These are phyloP conservation scores for Arthromyces matolae DNA, from an alignment of 768 basidiomycete species.

Conservation along the genomic window DNA sequence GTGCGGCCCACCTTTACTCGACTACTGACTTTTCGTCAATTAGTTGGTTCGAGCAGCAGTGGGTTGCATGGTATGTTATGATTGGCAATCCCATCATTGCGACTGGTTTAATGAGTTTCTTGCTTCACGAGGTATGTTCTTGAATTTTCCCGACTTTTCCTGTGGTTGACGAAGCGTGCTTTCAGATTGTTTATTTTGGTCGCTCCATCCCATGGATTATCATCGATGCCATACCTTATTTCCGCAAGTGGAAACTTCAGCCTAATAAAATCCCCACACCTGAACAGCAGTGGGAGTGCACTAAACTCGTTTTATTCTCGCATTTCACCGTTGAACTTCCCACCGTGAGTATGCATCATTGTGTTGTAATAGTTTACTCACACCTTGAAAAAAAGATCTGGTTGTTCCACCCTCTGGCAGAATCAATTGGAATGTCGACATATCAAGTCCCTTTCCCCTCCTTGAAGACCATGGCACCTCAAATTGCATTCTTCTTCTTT, in stretches of 20 bases:
- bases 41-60: constrained; percentile 71
- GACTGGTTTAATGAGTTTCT: constrained; percentile 89
- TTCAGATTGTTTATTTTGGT: constrained; percentile 98
- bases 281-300: constrained; percentile 92
- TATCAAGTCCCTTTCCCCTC: constrained; percentile 91
- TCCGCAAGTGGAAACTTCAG: constrained; percentile 91
- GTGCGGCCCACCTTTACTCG: constrained; percentile 50
- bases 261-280: constrained; percentile 77
- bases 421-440: constrained; percentile 84
- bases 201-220: constrained; percentile 94
- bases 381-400: constrained; percentile 54
- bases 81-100: constrained; percentile 89
- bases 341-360: constrained; percentile 56
- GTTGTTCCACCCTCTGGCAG: constrained; percentile 89
- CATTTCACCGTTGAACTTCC: constrained; percentile 97
- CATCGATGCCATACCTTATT: constrained; percentile 92
- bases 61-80: constrained; percentile 83
- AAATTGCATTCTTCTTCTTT: constrained; percentile 86
- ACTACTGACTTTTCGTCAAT: constrained; percentile 57
- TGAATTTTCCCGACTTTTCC: too few relatives aligned
- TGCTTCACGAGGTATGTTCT: constrained; percentile 91
- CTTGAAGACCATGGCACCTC: constrained; percentile 63
- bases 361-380: neutral
- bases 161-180: too few relatives aligned
- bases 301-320: constrained; percentile 87